Evolutionary conservation across 106 monocot genomes (phyloP).

Genomic region (Dactylorhiza incarnata): DNA sequence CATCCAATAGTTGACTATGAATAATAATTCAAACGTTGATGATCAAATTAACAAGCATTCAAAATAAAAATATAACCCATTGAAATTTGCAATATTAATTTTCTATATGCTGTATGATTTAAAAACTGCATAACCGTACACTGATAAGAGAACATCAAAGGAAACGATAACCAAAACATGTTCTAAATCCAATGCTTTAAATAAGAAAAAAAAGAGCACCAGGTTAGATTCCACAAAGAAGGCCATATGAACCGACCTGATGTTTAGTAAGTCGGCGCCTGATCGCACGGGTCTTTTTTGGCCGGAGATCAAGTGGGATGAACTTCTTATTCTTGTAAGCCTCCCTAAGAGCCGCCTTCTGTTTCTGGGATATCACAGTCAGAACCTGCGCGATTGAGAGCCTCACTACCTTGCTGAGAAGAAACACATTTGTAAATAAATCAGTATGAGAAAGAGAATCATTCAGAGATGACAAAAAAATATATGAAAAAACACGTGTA

Average conservation of each 20-base stretch:
- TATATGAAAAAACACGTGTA: not conserved
- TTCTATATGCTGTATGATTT: not conserved
- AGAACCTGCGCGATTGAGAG: conserved; percentile 45
- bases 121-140: not conserved
- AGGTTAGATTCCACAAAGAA: not conserved
- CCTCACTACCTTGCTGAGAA: conserved; percentile 47
- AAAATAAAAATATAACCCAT: too few species aligned
- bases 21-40: too few species aligned
- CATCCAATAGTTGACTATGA: too few species aligned
- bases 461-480: not conserved
- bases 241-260: conserved; percentile 17
- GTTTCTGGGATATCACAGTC: conserved; percentile 53
- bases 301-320: conserved; percentile 42
- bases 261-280: conserved; percentile 42
- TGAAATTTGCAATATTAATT: too few species aligned
- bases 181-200: too few species aligned
- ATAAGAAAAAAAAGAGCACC: not conserved
- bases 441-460: not conserved
- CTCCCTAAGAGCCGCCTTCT: conserved; percentile 50
- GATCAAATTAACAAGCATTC: too few species aligned
- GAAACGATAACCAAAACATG: not conserved
- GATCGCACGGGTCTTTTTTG: conserved; percentile 48
- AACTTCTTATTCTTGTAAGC: conserved; percentile 49
- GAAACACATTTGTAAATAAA: not conserved
- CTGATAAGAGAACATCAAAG: not conserved